Base-by-base conservation (phyloP, 169 alveolate genomes). In the Perkinsus chesapeaki region DNA sequence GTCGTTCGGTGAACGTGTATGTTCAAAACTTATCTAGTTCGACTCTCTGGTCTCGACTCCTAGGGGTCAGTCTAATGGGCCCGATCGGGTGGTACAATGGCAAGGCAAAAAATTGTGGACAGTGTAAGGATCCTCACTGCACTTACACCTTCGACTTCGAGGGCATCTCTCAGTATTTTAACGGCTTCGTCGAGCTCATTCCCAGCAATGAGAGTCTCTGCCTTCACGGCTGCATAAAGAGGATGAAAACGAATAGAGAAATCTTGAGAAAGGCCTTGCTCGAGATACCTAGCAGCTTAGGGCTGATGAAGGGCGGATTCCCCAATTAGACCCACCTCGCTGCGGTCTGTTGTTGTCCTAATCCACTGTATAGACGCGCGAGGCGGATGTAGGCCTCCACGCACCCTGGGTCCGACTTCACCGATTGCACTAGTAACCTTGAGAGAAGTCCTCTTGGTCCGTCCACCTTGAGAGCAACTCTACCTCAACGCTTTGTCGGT, bases 391-490 rank as follows among this genome's bases (percentile, higher is more conserved):
- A 91, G 48, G 48, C 37, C 48, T 91, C 92, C 37, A 39, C 72
- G 5, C 39, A 37, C 39, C 73, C 36, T 37, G 92, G 92, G 72
- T 91, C 92, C 36, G 48, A 10, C 73, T 23, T 27, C 92, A 91
- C 20, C 39, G 73, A 91, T 16, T 39, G 39, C 47, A 7, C 93
- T 91, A n/a, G 98, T 95, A 92, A 94, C 93, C 94, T 92, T 60
- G 94, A 94, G 93, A 73, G 92, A 91, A 95, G 93, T 93, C 95
- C 82, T 47, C 92, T 91, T 95, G 94, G 94, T 92, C 92, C 7
- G 72, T 19, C 82, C 37, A 3, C 12, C 37, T 60, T 23, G 27
- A 9, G 23, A 60, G 82, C 3, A 20, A 34, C 3, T 16, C 23
- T 16, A 60, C 82, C 82, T 27, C 82, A 60, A 0, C 27, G 82